Evolutionary conservation across 208 protist genomes (phyloP).

Genomic region (Leptomonas seymouri): DNA sequence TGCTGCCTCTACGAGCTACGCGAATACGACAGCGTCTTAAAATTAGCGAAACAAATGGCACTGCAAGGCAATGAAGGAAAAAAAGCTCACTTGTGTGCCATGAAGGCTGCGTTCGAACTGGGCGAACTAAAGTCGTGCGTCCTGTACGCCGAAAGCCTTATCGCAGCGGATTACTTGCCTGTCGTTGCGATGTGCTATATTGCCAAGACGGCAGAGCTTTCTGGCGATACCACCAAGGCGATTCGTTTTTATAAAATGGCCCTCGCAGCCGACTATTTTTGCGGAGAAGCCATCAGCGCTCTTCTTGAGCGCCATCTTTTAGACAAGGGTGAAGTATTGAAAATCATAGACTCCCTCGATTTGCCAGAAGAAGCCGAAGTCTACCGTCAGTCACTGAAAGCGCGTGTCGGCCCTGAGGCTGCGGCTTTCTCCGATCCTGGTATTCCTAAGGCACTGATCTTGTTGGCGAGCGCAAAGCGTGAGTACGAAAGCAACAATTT

Average conservation of each 20-base stretch:
- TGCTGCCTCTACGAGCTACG: constrained; percentile 60
- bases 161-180: constrained; percentile 29
- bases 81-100: constrained; percentile 33
- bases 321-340: constrained; percentile 39
- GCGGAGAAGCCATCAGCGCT: constrained; percentile 66
- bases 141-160: constrained; percentile 38
- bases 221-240: constrained; percentile 57
- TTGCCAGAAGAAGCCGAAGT: constrained; percentile 57
- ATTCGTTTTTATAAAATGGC: constrained; percentile 65
- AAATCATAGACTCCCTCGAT: constrained; percentile 58
- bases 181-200: constrained; percentile 73
- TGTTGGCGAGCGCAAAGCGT: constrained; percentile 47
- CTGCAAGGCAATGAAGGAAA: constrained; percentile 5
- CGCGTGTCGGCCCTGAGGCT: constrained; percentile 28
- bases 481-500: constrained; percentile 81
- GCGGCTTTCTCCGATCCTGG: constrained; percentile 22
- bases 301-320: constrained; percentile 72
- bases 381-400: constrained; percentile 28
- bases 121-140: constrained; percentile 63
- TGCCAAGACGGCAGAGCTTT: constrained; percentile 76
- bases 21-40: constrained; percentile 69
- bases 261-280: constrained; percentile 74
- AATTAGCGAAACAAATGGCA: constrained; percentile 36
- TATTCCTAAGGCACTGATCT: constrained; percentile 48
- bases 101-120: constrained; percentile 79